Percentiles rank a stretch among this genome's conserved stretches.
These are phyloP conservation scores for Phialemoniopsis sp. DNA, from an alignment of 2,329 filamentous ascomycete genomes.

Conservation along the genomic window DNA sequence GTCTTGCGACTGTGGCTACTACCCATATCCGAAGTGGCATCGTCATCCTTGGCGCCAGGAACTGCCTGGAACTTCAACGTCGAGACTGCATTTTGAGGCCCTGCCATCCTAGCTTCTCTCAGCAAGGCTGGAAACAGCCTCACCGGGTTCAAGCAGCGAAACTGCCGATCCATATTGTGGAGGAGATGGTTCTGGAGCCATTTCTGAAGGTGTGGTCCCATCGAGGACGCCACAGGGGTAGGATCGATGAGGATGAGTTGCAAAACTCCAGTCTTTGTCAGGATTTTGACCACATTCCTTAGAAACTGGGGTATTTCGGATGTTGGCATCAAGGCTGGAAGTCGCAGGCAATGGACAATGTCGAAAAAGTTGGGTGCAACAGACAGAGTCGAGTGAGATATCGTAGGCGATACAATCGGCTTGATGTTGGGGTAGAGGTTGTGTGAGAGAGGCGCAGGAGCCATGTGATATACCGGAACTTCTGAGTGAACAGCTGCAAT, in stretches of 20 bases:
- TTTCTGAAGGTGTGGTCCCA: conserved; percentile 51
- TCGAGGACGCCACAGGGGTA: conserved; percentile 47
- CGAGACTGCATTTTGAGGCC: neutral
- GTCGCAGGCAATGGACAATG: conserved; percentile 45
- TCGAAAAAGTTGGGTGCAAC: conserved; percentile 39
- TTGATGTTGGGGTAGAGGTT: conserved; percentile 32
- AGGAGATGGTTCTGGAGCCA: conserved; percentile 62
- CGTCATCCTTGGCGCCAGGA: conserved; percentile 1
- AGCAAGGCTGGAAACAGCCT: conserved; percentile 57
- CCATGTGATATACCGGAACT: conserved; percentile 41
- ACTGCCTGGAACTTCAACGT: neutral
- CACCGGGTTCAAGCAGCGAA: conserved; percentile 56
- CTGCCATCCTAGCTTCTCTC: conserved; percentile 35
- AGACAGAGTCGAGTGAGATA: conserved; percentile 27
- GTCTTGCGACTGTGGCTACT: conserved; percentile 6
- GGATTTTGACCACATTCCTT: conserved; percentile 49
- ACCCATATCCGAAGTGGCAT: neutral
- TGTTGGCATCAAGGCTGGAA: conserved; percentile 53
- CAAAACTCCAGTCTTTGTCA: conserved; percentile 50
- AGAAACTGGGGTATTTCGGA: conserved; percentile 53
- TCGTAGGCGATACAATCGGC: conserved; percentile 31
- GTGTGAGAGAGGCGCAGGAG: conserved; percentile 32
- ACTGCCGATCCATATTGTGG: conserved; percentile 52
- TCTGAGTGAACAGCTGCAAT: conserved; percentile 37
- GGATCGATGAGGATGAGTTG: conserved; percentile 62